Evolutionary conservation across 2,329 filamentous ascomycete species (phyloP), one percentile per base, ranked within the genome.

Genomic region (Scedosporium boydii): DNA sequence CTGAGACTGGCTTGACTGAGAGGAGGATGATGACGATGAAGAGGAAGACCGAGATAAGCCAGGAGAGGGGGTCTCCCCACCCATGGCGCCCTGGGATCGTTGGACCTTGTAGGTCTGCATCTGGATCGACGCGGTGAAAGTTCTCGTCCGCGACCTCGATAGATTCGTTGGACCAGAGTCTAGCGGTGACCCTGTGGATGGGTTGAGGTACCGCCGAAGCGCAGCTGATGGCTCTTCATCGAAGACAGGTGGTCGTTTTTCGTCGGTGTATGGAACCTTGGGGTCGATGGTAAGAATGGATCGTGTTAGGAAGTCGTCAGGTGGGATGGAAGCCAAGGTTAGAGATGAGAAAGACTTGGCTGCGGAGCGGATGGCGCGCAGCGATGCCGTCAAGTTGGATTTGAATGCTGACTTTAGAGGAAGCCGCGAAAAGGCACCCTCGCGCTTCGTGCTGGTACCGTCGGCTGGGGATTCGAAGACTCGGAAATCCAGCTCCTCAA

Each of bases 91-190:
- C 64, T 75, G 77, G 29, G 78, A 80, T 42, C 78, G 78, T 68
- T 80, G 80, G 41, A 85, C 79, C 69, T 84, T 85, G 76, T 89
- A 89, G 0, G 86, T 89, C 69, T 87, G 85, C 86, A 89, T 87
- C 70, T 88, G 86, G 63, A 89, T 88, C 1, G 86, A 88, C 27
- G 86, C 85, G 14, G 84, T 87, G 68, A 83, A 88, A 60, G 76
- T 75, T 64, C 76, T 73, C 26, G 23, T 27, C 14, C 6, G 44
- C 21, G 72, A 63, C 3, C 67, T 64, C 16, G 67, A 68, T 58
- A 69, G 23, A 27, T 60, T 51, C 6, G 55, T 44, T n/a, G 58
- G 38, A 38, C 46, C 51, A 4, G 56, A 56, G 29, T 67, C 74
- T 48, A 70, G 70, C 63, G 68, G 72, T 63, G 69, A 68, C 60